Base-by-base conservation (phyloP, 2,329 filamentous ascomycete species). In the Aureobasidium uvarum region DNA sequence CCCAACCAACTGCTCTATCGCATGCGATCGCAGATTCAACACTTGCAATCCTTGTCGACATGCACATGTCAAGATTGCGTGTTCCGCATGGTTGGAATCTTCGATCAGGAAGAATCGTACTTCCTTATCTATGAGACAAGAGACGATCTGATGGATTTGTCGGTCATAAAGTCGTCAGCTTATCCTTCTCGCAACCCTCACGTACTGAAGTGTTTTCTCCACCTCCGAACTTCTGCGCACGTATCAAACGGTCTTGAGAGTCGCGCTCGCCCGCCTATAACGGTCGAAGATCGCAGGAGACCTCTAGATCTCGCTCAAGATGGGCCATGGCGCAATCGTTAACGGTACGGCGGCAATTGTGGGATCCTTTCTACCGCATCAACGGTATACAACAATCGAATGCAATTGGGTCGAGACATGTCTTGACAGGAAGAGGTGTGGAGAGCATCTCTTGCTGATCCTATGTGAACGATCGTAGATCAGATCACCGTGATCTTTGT, bases 81-180 rank as follows among this genome's bases (percentile, higher is more conserved):
- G 23, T 43, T 20, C 8, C 16, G 20, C 28, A 55, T 39, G 31
- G 14, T 31, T 8, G 11, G n/a, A 25, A 23, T 38, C 33, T 20
- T 56, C 52, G 52, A 56, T 56, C 13, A 25, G 10, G 11, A 33
- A 33, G 3, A 18, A 16, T 16, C 3, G 7, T 10, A 7, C 13
- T 55, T 23, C 18, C 33, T 33, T 55, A 55, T 55, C 51, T 55
- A 18, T 55, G 54, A 56, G 54, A 56, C 54, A 56, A 14, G 5
- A 11, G 23, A 48, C 16, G 46, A 31, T 2, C 25, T 25, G 5
- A 18, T 16, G 5, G 25, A 50, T 50, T 10, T 31, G 28, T 31
- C 28, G 23, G 54, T 56, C 54, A 41, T 43, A 8, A 25, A 31
- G 11, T 23, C 54, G 38, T 56, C 54, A 56, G 54, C 36, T n/a